phyloP scores from a whole-genome alignment of 2,329 filamentous ascomycete genomes.

The Exophiala sp. region DNA sequence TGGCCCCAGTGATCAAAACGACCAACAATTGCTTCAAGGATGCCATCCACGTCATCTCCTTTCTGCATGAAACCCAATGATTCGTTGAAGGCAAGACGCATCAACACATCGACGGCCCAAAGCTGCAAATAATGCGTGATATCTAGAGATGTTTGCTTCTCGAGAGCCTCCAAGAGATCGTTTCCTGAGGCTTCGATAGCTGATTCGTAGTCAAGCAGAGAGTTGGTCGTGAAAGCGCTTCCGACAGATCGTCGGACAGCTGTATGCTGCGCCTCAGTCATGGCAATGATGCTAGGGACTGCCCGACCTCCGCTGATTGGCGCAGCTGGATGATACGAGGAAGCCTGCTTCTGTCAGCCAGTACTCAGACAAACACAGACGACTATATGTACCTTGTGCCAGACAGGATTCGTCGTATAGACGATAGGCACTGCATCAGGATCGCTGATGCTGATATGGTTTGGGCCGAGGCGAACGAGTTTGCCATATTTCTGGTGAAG shows the following conservation, averaged over 20 bases:
- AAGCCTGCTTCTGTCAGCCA: conserved; percentile 2
- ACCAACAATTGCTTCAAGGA: conserved; percentile 5
- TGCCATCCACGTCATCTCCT: conserved; percentile 64
- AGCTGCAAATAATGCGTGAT: conserved; percentile 63
- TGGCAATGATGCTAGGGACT: conserved; percentile 13
- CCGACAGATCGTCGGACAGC: conserved; percentile 11
- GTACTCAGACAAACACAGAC: neutral
- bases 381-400: neutral
- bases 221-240: conserved; percentile 12
- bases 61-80: conserved; percentile 70
- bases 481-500: conserved; percentile 16
- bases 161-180: conserved; percentile 1
- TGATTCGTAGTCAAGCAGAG: conserved; percentile 10
- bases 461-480: conserved; percentile 16
- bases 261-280: conserved; percentile 9
- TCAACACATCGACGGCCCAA: conserved; percentile 71
- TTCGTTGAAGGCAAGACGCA: conserved; percentile 48
- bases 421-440: conserved; percentile 9
- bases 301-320: conserved; percentile 2
- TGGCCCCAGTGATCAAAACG: conserved; percentile 14
- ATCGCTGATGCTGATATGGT: conserved; percentile 10
- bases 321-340: conserved; percentile 3
- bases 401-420: conserved; percentile 6
- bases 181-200: conserved; percentile 3
- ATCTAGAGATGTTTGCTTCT: conserved; percentile 4